Evolutionary conservation across 768 basidiomycete species (phyloP).

Genomic region (Lactifluus hygrophoroides): DNA sequence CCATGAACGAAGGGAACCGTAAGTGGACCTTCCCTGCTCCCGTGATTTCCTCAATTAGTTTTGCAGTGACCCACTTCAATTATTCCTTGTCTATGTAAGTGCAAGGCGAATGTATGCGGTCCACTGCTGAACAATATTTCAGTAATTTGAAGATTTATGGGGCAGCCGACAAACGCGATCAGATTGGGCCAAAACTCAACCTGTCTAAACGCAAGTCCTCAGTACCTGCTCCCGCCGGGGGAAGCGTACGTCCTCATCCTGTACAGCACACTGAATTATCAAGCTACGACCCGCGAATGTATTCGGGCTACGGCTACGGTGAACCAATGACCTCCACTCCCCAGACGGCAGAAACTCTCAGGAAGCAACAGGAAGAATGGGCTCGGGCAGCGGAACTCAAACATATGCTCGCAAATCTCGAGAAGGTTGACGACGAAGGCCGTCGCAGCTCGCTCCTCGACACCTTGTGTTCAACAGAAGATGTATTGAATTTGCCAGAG

Average conservation of each 20-base stretch:
- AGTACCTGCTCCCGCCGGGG: background rate
- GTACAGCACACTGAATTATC: background rate
- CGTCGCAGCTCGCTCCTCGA: slow-evolving; percentile 66
- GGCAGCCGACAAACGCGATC: slow-evolving; percentile 44
- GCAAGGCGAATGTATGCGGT: background rate
- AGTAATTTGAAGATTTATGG: slow-evolving; percentile 72
- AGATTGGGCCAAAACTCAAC: slow-evolving; percentile 54
- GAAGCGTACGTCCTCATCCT: background rate
- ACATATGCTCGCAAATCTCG: slow-evolving; percentile 54
- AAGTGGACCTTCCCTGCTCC: slow-evolving; percentile 16
- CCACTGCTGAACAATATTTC: background rate
- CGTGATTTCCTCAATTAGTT: slow-evolving; percentile 2
- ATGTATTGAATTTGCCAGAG: slow-evolving; percentile 61
- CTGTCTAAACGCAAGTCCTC: slow-evolving; percentile 56
- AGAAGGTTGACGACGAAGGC: slow-evolving; percentile 71
- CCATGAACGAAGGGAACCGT: slow-evolving; percentile 64
- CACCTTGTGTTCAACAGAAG: slow-evolving; percentile 54
- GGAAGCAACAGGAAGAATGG: slow-evolving; percentile 43
- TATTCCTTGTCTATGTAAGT: slow-evolving; percentile 60
- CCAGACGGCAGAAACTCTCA: slow-evolving; percentile 28
- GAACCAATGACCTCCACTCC: background rate
- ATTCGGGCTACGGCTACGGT: background rate
- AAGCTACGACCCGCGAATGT: background rate
- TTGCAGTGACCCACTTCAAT: slow-evolving; percentile 34
- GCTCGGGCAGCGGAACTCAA: slow-evolving; percentile 59